Percentiles rank a stretch among this genome's conserved stretches.
These are phyloP conservation scores for Omphalotus guepiniiformis DNA, from an alignment of 768 basidiomycete genomes.

Conservation along the genomic window DNA sequence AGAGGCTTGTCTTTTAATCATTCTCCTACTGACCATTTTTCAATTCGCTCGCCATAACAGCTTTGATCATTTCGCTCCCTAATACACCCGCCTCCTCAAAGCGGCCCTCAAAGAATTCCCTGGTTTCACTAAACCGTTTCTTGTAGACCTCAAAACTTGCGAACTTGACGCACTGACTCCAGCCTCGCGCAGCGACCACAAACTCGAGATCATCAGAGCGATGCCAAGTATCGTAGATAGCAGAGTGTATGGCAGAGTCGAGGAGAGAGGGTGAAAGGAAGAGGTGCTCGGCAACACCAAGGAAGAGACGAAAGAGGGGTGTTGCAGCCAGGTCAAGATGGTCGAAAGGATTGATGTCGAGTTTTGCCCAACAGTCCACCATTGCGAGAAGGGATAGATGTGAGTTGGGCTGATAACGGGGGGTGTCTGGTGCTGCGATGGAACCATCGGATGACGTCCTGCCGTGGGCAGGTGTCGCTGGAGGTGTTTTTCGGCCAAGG, in stretches of 20 bases:
- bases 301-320: constrained; percentile 93
- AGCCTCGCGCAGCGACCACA: constrained; percentile 87
- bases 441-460: not conserved
- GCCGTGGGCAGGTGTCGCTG: constrained; percentile 8
- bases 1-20: too few species aligned
- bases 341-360: constrained; percentile 82
- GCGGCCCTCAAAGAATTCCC: constrained; percentile 76
- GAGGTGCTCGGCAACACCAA: constrained; percentile 94
- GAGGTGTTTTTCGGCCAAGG: constrained; percentile 41
- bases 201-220: constrained; percentile 92
- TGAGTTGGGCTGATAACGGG: constrained; percentile 39
- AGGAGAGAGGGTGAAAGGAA: constrained; percentile 70
- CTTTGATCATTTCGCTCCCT: constrained; percentile 87
- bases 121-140: constrained; percentile 74
- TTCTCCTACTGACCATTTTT: too few species aligned
- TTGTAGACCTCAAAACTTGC: constrained; percentile 88
- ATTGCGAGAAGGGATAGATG: constrained; percentile 75
- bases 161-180: constrained; percentile 94
- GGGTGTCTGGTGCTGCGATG: constrained; percentile 1
- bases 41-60: constrained; percentile 63
- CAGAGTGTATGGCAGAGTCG: constrained; percentile 67
- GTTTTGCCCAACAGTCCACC: constrained; percentile 96
- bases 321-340: constrained; percentile 94
- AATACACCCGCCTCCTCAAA: constrained; percentile 84
- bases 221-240: constrained; percentile 71